phyloP scores from a whole-genome alignment of 164 flowering plant species.

The Piper longum region DNA sequence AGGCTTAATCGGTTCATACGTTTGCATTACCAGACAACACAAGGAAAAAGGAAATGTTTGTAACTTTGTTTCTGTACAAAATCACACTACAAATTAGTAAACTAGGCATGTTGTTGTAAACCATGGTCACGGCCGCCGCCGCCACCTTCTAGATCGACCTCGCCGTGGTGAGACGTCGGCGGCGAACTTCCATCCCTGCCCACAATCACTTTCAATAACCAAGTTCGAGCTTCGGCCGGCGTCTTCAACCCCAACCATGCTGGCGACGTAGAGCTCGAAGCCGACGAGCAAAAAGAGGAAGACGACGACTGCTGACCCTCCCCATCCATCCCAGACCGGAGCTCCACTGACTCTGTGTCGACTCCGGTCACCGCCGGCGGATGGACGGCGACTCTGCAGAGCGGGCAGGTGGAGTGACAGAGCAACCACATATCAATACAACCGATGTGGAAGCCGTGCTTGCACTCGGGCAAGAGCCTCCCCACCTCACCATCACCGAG shows the following conservation, averaged over 20 bases:
- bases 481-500: conserved; percentile 40
- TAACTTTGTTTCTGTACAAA: no score
- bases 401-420: conserved; percentile 57
- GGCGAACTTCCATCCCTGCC: conserved; percentile 24
- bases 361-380: not conserved
- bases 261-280: conserved; percentile 12
- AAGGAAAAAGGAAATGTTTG: no score
- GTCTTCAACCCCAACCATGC: conserved; percentile 2
- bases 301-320: no score
- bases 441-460: conserved; percentile 41
- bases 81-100: no score
- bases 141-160: conserved; percentile 14
- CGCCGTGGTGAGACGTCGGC: conserved; percentile 6
- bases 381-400: conserved; percentile 25
- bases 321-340: not conserved
- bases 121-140: conserved; percentile 1
- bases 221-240: conserved; percentile 33
- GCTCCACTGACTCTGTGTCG: not conserved
- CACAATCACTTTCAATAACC: conserved; percentile 41
- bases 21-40: no score
- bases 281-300: no score
- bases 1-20: no score
- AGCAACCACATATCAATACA: conserved; percentile 73
- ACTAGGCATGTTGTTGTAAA: not conserved
- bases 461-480: conserved; percentile 36